Base-by-base conservation (phyloP, 2,329 filamentous ascomycete genomes). In the Exophiala sideris region DNA sequence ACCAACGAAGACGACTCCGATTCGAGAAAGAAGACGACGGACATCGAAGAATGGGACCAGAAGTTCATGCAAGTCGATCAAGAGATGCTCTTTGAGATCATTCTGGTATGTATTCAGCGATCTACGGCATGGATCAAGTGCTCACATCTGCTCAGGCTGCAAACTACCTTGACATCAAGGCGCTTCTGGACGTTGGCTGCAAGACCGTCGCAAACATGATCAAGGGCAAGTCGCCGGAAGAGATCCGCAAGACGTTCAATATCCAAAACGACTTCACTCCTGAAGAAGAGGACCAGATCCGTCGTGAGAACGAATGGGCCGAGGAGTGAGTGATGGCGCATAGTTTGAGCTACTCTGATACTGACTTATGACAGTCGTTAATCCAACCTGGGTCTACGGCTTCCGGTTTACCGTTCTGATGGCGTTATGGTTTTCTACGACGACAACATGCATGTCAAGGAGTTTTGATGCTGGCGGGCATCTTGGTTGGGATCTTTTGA, bases 201-300 rank as follows among this genome's bases (percentile, higher is more conserved):
- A 99, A 99, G 84, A 99, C 94, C 0, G 94, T 99, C 12, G 94
- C 94, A 59, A 99, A 99, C 77, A 99, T 99, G 94, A 99, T 99
- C 81, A 99, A 99, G 88, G 94, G 94, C 77, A 99, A 99, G 82
- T 96, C 91, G 0, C 94, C 94, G 2, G 94, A 99, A 72, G 94
- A 99, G 79, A 99, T 99, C 67, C 89, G 94, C 48, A 99, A 97
- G 82, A 99, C 94, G 0, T 99, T 99, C 80, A 99, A 99, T 78
- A 99, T 99, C 68, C 94, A 95, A 68, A 99, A 99, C 67, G 94
- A 99, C 73, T 99, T 99, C 77, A 97, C 94, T 0, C 90, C 92
- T 2, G 94, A 99, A 74, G 94, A 99, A 77, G 94, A 99, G 74
- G 94, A 99, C 70, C 94, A 99, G 81, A 99, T 94, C 61, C 87